A percentile compares a stretch with the other conserved stretches of the same genome.
phyloP scores from a whole-genome alignment of 108 stramenopile species.

The Pinguiococcus pyrenoidosus region DNA sequence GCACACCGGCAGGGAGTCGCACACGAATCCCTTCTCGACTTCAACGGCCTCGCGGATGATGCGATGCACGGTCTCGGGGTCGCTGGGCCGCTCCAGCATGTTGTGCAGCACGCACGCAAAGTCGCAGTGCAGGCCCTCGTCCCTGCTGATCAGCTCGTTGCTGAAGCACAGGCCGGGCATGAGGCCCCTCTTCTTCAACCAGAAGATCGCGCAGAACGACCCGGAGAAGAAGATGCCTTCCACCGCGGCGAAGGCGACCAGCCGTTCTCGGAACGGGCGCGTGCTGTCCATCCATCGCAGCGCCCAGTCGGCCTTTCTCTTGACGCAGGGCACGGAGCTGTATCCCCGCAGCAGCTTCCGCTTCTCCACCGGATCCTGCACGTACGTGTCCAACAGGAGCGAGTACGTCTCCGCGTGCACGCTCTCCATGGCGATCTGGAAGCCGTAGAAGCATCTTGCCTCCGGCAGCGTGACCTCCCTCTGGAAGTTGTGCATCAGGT shows the following conservation, averaged over 20 bases:
- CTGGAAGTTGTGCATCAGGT: constrained; percentile 64
- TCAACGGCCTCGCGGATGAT: constrained; percentile 18
- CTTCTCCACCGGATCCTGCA: constrained; percentile 56
- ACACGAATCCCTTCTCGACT: constrained; percentile 60
- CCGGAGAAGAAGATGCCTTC: constrained; percentile 85
- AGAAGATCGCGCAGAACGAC: constrained; percentile 75
- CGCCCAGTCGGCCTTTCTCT: constrained; percentile 69
- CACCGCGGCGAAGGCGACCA: constrained; percentile 78
- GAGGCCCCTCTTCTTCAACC: constrained; percentile 75
- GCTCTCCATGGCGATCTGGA: constrained; percentile 82
- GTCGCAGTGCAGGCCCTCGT: constrained; percentile 78
- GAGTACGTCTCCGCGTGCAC: constrained; percentile 78
- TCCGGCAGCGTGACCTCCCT: constrained; percentile 69
- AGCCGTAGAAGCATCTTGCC: constrained; percentile 78
- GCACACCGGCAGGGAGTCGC: constrained; percentile 43
- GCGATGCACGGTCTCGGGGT: not conserved
- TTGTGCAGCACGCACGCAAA: constrained; percentile 1
- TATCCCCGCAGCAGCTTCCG: constrained; percentile 54
- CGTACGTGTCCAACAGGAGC: constrained; percentile 67
- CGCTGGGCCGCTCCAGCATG: not conserved
- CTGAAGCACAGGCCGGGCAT: constrained; percentile 78
- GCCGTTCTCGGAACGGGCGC: constrained; percentile 59
- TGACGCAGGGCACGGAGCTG: constrained; percentile 56
- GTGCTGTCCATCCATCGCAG: constrained; percentile 51
- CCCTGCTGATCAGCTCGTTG: constrained; percentile 76